Percentiles rank a stretch among this genome's conserved stretches.
These are phyloP conservation scores for Candida ascalaphidarum DNA, from an alignment of 805 yeast species.

Conservation along the genomic window DNA sequence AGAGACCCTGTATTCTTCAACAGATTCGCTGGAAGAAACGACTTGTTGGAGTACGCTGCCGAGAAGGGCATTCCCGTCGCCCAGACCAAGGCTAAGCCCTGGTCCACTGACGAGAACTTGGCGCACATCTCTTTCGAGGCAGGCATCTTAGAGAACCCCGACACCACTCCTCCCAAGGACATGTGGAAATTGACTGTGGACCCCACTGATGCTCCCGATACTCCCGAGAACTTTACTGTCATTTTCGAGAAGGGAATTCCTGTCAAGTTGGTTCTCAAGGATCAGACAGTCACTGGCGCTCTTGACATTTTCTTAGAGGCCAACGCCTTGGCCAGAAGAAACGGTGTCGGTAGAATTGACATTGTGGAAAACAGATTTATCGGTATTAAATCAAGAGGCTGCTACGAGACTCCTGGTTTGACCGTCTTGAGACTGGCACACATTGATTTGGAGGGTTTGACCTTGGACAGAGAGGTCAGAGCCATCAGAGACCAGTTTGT, in stretches of 20 bases:
- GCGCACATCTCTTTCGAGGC: constrained; percentile 99
- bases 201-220: constrained; percentile 90
- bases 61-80: constrained; percentile 88
- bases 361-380: constrained; percentile 98
- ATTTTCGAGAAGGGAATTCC: constrained; percentile 85
- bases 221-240: constrained; percentile 83
- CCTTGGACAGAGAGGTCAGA: constrained; percentile 95
- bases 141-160: constrained; percentile 98
- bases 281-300: constrained; percentile 66
- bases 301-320: constrained; percentile 90
- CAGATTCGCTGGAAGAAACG: constrained; percentile 97
- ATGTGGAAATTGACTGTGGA: constrained; percentile 99
- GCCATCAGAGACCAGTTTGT: constrained; percentile 95
- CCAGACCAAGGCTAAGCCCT: constrained; percentile 98
- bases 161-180: constrained; percentile 98
- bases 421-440: constrained; percentile 91
- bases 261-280: constrained; percentile 64
- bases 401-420: constrained; percentile 99
- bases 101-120: constrained; percentile 99
- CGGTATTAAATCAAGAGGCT: constrained; percentile 98
- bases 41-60: constrained; percentile 87
- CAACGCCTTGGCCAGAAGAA: constrained; percentile 93
- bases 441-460: constrained; percentile 94
- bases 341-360: constrained; percentile 99
- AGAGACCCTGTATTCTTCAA: constrained; percentile 92